A percentile compares a stretch with the other conserved stretches of the same genome.
These are phyloP conservation scores for Zygosaccharomyces bailii DNA, from an alignment of 805 yeast genomes.

Conservation along the genomic window DNA sequence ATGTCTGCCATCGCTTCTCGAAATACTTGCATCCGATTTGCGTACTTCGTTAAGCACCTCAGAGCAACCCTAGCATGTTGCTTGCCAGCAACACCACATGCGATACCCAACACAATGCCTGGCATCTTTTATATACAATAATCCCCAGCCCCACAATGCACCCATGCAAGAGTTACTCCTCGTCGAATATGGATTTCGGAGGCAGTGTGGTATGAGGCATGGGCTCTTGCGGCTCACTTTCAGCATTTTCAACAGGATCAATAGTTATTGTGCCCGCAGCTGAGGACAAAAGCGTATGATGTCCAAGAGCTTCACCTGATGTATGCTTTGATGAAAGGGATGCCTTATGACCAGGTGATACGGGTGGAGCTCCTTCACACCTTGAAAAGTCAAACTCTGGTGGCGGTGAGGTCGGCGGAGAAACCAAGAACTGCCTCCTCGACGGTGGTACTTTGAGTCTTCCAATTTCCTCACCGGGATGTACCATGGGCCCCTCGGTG, in stretches of 20 bases:
- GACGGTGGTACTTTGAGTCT: constrained; percentile 33
- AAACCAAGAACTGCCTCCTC: constrained; percentile 37
- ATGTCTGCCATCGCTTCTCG: no score
- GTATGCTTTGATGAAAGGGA: not conserved
- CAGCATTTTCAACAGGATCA: constrained; percentile 16
- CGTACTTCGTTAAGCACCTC: no score
- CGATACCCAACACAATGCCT: no score
- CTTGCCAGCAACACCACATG: no score
- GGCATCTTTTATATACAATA: not conserved
- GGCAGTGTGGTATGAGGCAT: constrained; percentile 37
- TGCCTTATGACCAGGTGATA: not conserved
- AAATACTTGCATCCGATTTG: no score
- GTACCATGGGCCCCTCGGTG: constrained; percentile 2
- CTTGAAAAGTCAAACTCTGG: constrained; percentile 39
- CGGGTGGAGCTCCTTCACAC: constrained; percentile 40
- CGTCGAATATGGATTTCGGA: constrained; percentile 40
- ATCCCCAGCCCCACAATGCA: not conserved
- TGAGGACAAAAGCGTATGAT: constrained; percentile 19
- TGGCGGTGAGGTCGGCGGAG: constrained; percentile 45
- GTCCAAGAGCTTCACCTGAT: constrained; percentile 1
- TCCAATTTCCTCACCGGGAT: constrained; percentile 2
- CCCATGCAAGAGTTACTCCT: constrained; percentile 17
- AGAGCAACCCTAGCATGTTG: no score
- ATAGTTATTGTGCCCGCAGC: constrained; percentile 25
- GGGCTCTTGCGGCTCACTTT: constrained; percentile 6